Conservation (phyloP, 2,329 filamentous ascomycete genomes). For the Paecilomyces variotii region DNA sequence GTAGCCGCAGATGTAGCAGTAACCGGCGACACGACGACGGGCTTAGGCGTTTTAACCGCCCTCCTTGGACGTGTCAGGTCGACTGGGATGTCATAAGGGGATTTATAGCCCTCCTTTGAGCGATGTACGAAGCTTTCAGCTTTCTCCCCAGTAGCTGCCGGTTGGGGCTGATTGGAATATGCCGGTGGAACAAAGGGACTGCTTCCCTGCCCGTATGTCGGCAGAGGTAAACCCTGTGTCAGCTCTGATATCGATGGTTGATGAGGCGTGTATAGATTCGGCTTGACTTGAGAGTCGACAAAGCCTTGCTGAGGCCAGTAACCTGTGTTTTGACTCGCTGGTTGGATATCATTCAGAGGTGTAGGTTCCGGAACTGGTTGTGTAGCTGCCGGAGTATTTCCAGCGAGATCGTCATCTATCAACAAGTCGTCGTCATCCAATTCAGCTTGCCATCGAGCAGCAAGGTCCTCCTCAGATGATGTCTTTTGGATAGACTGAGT, state of each 20-base stretch:
- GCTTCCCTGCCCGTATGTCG: constrained; percentile 10
- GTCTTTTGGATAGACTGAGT: constrained; percentile 12
- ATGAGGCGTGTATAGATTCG: constrained; percentile 44
- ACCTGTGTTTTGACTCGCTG: constrained; percentile 15
- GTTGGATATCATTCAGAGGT: constrained; percentile 9
- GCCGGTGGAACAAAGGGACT: constrained; percentile 14
- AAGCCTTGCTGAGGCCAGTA: constrained; percentile 19
- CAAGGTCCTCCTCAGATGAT: constrained; percentile 53
- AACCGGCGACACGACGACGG: constrained; percentile 37
- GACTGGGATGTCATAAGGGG: constrained; percentile 90
- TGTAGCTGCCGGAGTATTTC: constrained; percentile 12
- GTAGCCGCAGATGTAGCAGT: constrained; percentile 34
- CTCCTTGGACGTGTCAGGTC: constrained; percentile 63
- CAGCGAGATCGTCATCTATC: constrained; percentile 52
- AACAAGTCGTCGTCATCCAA: constrained; percentile 78
- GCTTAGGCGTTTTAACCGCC: constrained; percentile 52
- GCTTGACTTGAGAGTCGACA: constrained; percentile 11
- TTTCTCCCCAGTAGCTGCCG: constrained; percentile 36
- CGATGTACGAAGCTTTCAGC: constrained; percentile 84
- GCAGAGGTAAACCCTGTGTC: constrained; percentile 26
- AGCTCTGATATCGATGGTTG: constrained; percentile 43
- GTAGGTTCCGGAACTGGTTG: constrained; percentile 15
- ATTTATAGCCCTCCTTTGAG: constrained; percentile 83
- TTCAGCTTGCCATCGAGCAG: constrained; percentile 75
- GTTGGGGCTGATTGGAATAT: constrained; percentile 18